A percentile compares a stretch with the other conserved stretches of the same genome.
phyloP scores from a whole-genome alignment of 2,329 filamentous ascomycete species.

The Teratosphaeriaceae sp. region DNA sequence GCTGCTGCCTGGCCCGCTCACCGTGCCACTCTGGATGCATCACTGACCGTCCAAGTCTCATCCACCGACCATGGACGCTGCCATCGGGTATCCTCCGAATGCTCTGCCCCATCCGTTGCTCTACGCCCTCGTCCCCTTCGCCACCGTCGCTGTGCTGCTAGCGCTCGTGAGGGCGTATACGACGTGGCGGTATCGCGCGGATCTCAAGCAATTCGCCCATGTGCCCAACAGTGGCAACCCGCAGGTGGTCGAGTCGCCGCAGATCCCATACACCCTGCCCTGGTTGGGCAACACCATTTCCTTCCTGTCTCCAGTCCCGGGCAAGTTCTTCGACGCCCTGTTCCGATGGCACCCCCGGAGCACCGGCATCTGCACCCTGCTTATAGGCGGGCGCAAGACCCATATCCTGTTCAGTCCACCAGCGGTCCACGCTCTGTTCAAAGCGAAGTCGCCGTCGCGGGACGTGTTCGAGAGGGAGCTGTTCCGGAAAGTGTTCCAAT shows the following conservation, averaged over 20 bases:
- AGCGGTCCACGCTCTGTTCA: conserved; percentile 25
- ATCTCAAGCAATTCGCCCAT: conserved; percentile 10
- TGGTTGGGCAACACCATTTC: conserved; percentile 23
- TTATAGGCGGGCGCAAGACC: conserved; percentile 22
- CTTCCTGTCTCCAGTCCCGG: conserved; percentile 22
- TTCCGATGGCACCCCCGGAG: conserved; percentile 21
- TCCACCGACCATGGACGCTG: too few relatives aligned
- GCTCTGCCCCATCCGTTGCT: background rate
- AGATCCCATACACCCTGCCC: conserved; percentile 25
- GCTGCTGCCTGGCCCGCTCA: too few relatives aligned
- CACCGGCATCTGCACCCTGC: conserved; percentile 23
- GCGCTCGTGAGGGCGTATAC: conserved; percentile 15
- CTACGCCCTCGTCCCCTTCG: conserved; percentile 12
- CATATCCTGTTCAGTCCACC: conserved; percentile 21
- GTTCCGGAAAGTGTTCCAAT: conserved; percentile 18
- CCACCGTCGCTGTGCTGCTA: conserved; percentile 9
- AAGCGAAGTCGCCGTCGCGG: conserved; percentile 15
- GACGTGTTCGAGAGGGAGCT: conserved; percentile 24
- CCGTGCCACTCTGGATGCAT: too few relatives aligned
- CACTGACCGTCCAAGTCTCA: too few relatives aligned
- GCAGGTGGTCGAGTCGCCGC: conserved; percentile 14
- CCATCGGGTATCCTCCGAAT: background rate
- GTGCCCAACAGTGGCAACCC: conserved; percentile 5
- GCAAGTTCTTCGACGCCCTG: conserved; percentile 20
- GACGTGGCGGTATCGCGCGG: conserved; percentile 17